Evolutionary conservation across 179 eudicot genomes (phyloP), one percentile per base, ranked within the genome.

Genomic region (Heliamphora pulchella): DNA sequence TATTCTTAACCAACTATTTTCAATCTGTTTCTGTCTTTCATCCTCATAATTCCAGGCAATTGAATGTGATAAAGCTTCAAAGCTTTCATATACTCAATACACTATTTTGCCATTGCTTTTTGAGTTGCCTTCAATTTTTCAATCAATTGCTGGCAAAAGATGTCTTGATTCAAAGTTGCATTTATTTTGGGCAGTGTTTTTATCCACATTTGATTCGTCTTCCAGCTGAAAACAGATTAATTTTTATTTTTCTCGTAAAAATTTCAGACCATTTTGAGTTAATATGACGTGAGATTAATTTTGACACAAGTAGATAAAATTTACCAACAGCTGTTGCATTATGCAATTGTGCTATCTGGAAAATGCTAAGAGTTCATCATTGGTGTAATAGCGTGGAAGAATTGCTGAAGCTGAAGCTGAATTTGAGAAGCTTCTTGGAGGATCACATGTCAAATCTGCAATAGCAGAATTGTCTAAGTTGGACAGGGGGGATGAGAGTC

Each of bases 351-450:
- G 67, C 39, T 51, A 7, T 22, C 39, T 22, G 80, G 7, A 22
- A 67, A 67, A 41, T 66, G 8, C 78, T 74, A 13, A 74, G n/a
- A 53, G 69, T 1, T 75, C 67, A 59, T 22, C 53, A 46, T 69
- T 48, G 70, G n/a, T 81, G 59, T 64, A 67, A 76, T 75, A 94
- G 98, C 89, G 83, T 84, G 98, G 96, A 81, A 90, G 92, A 84
- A 88, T 78, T 81, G 84, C 87, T 71, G 96, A 93, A 87, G 91
- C 97, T 71, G 98, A 94, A 83, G 78, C 76, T 58, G 90, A 88
- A 86, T 87, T 93, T 83, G 97, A 88, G 88, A 94, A 84, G 85
- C 87, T 94, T 82, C 83, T 89, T 62, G 97, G 97, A 75, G 90
- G 83, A 62, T 79, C 85, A 46, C 94, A 90, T 88, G 92, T 91